Conservation (phyloP, 176 grass and related monocot species). For the Zea luxurians region DNA sequence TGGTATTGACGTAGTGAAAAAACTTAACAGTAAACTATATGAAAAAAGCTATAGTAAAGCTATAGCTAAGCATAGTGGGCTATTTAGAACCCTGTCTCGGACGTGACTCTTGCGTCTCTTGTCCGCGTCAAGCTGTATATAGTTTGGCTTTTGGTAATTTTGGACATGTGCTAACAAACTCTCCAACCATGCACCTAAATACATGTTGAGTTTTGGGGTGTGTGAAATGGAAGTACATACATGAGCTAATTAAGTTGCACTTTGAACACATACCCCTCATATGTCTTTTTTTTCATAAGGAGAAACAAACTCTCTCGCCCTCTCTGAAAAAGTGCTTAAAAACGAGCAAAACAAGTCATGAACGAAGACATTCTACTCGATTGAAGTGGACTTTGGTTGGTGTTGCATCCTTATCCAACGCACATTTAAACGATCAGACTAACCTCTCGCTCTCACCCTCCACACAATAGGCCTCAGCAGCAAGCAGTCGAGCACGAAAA, state of each 20-base stretch:
- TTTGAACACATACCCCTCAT: neutral
- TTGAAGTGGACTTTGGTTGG: conserved; percentile 44
- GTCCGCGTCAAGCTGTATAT: too few relatives aligned
- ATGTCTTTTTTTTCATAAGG: neutral
- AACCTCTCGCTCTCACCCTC: too few relatives aligned
- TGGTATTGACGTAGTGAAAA: too few relatives aligned
- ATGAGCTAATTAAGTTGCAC: neutral
- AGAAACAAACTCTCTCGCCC: neutral
- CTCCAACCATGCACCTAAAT: neutral
- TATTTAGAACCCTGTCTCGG: too few relatives aligned
- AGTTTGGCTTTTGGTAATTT: neutral
- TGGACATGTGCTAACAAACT: neutral
- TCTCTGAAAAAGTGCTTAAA: too few relatives aligned
- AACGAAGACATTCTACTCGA: conserved; percentile 20
- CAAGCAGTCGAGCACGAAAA: conserved; percentile 23
- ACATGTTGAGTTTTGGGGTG: neutral
- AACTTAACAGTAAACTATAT: too few relatives aligned
- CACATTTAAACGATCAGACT: neutral
- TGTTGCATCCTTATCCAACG: conserved; percentile 55
- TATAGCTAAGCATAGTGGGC: too few relatives aligned
- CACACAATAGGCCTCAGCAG: neutral
- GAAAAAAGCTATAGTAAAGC: too few relatives aligned
- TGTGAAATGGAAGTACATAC: conserved; percentile 1
- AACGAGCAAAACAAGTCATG: neutral
- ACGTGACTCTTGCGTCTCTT: too few relatives aligned